Conservation (phyloP, 2,329 filamentous ascomycete species). For the Thielaviopsis cerberus region DNA sequence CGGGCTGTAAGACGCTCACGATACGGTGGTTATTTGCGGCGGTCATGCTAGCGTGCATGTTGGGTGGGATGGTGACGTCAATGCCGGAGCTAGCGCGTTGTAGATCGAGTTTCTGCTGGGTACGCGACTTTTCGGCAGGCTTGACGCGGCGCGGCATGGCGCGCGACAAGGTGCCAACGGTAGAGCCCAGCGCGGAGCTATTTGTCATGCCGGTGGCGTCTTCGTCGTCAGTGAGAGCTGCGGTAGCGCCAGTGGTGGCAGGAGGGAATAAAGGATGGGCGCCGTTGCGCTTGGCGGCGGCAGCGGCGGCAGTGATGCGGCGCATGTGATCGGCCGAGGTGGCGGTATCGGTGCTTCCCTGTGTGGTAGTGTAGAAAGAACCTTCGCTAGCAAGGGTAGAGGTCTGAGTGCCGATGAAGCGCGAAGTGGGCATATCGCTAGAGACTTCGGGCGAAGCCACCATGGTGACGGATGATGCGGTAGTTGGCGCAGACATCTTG, state of each 20-base stretch:
- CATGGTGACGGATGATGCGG: background rate
- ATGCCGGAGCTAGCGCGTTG: constrained; percentile 56
- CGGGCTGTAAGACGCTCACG: constrained; percentile 33
- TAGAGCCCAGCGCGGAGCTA: constrained; percentile 18
- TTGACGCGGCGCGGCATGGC: constrained; percentile 14
- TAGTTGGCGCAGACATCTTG: constrained; percentile 4
- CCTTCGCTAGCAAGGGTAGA: constrained; percentile 31
- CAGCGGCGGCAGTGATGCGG: constrained; percentile 15
- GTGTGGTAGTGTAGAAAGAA: constrained; percentile 30
- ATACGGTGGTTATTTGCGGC: constrained; percentile 27
- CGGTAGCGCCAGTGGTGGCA: background rate
- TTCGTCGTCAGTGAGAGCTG: constrained; percentile 17
- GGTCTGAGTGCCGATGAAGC: constrained; percentile 35
- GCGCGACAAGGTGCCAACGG: background rate
- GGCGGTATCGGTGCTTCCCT: constrained; percentile 14
- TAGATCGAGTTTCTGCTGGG: constrained; percentile 58
- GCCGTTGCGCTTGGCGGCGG: background rate
- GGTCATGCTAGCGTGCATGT: constrained; percentile 15
- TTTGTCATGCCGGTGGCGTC: constrained; percentile 16
- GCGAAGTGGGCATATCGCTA: constrained; percentile 33
- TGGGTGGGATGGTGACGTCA: constrained; percentile 29
- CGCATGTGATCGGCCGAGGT: constrained; percentile 19
- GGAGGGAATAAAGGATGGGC: background rate
- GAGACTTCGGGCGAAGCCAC: constrained; percentile 10
- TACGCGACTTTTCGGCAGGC: constrained; percentile 41